A percentile compares a stretch with the other conserved stretches of the same genome.
Conservation (phyloP, 257 asterid genomes). For the Henckelia pumila region DNA sequence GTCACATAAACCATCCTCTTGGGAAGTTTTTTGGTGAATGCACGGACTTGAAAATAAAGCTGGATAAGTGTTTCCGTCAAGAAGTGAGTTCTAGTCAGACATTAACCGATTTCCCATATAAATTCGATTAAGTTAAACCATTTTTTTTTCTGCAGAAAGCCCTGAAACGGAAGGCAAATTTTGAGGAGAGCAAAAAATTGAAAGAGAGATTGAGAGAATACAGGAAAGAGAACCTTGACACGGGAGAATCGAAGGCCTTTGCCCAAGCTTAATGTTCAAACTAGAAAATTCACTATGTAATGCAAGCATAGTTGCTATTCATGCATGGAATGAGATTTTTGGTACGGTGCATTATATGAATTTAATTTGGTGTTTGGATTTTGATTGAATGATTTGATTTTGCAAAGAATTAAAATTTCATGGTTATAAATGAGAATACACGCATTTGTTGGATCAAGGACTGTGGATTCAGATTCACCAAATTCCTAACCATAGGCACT, state of each 20-base stretch:
- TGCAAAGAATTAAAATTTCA: too few relatives aligned
- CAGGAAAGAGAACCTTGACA: conserved; percentile 37
- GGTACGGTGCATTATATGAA: neutral
- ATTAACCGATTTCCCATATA: neutral
- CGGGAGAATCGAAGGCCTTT: conserved; percentile 23
- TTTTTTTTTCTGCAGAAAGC: conserved; percentile 56
- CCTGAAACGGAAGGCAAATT: conserved; percentile 73
- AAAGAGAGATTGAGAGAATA: conserved; percentile 46
- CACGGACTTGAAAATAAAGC: conserved; percentile 71
- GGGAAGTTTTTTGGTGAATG: conserved; percentile 74
- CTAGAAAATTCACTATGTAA: neutral
- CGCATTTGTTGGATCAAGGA: too few relatives aligned
- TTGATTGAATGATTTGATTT: neutral
- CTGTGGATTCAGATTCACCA: too few relatives aligned
- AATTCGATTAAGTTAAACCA: neutral
- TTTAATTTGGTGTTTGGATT: neutral
- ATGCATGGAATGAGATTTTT: too few relatives aligned
- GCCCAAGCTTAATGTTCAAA: conserved; percentile 20
- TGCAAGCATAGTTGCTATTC: neutral
- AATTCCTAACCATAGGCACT: too few relatives aligned
- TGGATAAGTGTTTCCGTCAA: conserved; percentile 65
- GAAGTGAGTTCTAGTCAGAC: conserved; percentile 46
- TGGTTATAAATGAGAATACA: too few relatives aligned
- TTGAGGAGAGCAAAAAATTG: conserved; percentile 73
- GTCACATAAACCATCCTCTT: conserved; percentile 72